Conservation (phyloP, 192 early-diverging fungal genomes). For the Coemansia sp. region DNA sequence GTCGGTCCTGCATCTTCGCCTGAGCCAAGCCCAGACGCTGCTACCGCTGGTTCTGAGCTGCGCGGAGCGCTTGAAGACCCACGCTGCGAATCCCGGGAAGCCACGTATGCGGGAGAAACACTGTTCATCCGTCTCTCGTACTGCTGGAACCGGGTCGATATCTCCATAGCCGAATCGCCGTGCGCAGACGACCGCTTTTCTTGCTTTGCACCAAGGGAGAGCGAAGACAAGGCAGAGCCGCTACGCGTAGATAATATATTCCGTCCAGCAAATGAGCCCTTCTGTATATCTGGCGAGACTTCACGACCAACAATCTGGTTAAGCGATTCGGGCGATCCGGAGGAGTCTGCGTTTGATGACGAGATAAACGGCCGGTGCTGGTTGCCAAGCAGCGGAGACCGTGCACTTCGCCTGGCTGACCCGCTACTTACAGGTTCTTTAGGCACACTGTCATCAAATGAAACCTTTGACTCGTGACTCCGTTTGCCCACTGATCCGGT, state of each 20-base stretch:
- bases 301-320: conserved; percentile 6
- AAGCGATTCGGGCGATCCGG: conserved; percentile 11
- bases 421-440: neutral
- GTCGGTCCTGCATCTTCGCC: neutral
- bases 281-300: conserved; percentile 10
- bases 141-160: conserved; percentile 39
- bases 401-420: conserved; percentile 17
- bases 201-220: conserved; percentile 4
- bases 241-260: neutral
- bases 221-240: neutral
- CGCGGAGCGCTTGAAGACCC: neutral
- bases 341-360: neutral
- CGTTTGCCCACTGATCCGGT: neutral
- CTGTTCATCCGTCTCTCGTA: conserved; percentile 30
- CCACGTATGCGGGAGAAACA: conserved; percentile 12
- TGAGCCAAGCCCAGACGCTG: conserved; percentile 4
- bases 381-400: conserved; percentile 23
- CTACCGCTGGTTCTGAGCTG: conserved; percentile 6
- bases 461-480: conserved; percentile 1
- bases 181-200: conserved; percentile 17
- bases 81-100: neutral
- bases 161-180: conserved; percentile 35
- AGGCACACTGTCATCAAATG: neutral
- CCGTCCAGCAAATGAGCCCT: neutral
- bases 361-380: conserved; percentile 3